Conservation (phyloP, 805 yeast genomes). For the Nakazawaea siamensis region DNA sequence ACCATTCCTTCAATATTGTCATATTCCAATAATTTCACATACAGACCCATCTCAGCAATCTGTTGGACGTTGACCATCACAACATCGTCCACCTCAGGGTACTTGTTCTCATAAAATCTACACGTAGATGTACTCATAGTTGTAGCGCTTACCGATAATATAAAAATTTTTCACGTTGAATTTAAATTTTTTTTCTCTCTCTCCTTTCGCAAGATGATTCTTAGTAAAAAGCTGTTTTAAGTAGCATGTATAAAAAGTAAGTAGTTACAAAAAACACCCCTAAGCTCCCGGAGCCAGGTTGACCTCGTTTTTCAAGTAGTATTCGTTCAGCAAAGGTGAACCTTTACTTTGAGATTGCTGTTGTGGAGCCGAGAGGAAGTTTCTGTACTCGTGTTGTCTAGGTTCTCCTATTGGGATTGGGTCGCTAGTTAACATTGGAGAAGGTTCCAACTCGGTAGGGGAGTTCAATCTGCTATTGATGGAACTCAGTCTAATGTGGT, state of each 20-base stretch:
- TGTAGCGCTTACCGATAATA: not conserved
- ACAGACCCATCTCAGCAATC: conserved; percentile 99
- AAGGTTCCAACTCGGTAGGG: conserved; percentile 12
- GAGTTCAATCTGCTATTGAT: conserved; percentile 34
- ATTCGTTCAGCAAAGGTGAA: conserved; percentile 8
- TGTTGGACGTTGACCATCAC: conserved; percentile 98
- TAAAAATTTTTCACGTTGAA: not conserved
- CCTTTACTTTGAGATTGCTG: not conserved
- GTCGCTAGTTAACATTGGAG: no score
- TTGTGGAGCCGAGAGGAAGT: not conserved
- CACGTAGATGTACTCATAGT: conserved; percentile 81
- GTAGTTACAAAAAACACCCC: no score
- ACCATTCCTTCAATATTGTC: conserved; percentile 99
- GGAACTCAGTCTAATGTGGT: conserved; percentile 35
- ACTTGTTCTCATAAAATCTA: conserved; percentile 96
- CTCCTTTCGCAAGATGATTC: not conserved
- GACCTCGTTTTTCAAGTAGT: no score
- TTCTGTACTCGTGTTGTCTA: conserved; percentile 6
- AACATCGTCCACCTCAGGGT: conserved; percentile 97
- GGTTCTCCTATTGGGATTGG: not conserved
- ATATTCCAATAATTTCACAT: conserved; percentile 90
- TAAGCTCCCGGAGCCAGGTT: no score
- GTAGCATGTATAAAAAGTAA: no score
- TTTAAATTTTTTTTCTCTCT: not conserved
- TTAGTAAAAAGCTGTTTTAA: no score